Percentiles rank a stretch among this genome's conserved stretches.
Evolutionary conservation across 2,329 filamentous ascomycete species (phyloP).

Genomic region (Chaetomium globosum): DNA sequence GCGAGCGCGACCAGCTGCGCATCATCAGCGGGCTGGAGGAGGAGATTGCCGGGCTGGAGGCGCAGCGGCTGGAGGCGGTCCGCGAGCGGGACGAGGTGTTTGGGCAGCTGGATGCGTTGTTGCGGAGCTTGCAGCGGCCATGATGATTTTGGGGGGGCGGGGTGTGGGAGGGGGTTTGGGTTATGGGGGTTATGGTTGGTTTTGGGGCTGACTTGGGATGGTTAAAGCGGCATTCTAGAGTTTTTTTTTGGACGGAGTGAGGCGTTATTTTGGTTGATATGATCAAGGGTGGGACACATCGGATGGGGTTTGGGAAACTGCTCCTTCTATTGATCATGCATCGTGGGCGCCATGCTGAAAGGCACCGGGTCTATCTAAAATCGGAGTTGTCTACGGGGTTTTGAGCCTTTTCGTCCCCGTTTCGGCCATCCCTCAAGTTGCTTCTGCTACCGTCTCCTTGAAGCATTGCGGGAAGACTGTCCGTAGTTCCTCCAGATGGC

Average conservation of each 20-base stretch:
- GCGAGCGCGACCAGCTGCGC: constrained; percentile 73
- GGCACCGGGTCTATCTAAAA: constrained; percentile 3
- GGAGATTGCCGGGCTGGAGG: constrained; percentile 65
- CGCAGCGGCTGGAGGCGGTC: constrained; percentile 63
- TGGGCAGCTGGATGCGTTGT: constrained; percentile 61
- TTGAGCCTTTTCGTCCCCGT: background rate
- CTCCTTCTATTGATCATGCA: constrained; percentile 9
- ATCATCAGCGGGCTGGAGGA: constrained; percentile 67
- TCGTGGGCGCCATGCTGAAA: background rate
- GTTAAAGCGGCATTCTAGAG: background rate
- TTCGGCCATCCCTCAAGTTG: background rate
- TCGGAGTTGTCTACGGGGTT: background rate
- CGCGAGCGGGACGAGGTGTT: constrained; percentile 65
- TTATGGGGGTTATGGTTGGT: background rate
- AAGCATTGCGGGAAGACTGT: constrained; percentile 82
- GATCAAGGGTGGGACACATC: background rate
- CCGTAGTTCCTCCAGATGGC: constrained; percentile 73
- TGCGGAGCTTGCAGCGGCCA: constrained; percentile 48
- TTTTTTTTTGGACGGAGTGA: background rate
- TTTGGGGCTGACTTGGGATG: background rate
- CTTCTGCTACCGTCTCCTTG: constrained; percentile 49
- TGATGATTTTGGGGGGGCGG: background rate
- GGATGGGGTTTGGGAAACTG: background rate
- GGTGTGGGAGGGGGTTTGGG: background rate
- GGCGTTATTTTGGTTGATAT: background rate